Evolutionary conservation across 176 grass and related monocot species (phyloP), one percentile per base, ranked within the genome.

Genomic region (Paspalum vaginatum): DNA sequence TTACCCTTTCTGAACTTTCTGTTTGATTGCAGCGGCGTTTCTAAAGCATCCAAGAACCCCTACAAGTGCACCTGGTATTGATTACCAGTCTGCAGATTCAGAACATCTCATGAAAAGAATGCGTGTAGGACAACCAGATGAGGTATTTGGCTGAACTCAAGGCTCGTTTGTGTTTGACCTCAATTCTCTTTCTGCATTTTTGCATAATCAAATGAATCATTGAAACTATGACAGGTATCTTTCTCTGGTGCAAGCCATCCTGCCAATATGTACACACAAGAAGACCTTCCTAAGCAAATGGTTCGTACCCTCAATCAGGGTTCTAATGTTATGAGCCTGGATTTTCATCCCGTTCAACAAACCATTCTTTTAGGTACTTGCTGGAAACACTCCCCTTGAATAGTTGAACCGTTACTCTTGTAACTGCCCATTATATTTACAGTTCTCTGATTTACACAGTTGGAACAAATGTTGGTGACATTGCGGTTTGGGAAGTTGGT

Each of bases 391-490:
- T 18, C 18, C 6, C 26, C 65, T 85, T 63, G 24, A 47, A 47
- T 45, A 44, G 20, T 77, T 91, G 61, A 61, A 49, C 41, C 26
- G 2, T 77, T 68, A 72, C 42, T 70, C 26, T 89, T 58, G 60
- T 81, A 71, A n/a, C 2, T 69, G 21, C 73, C 9, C 54, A 41
- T 60, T 50, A 61, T 73, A 67, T 77, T 90, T 84, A 57, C 75
- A n/a, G 17, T 75, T 68, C 65, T 60, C 11, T 85, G 45, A 61
- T 85, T n/a, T 50, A 77, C 73, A 22, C 77, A 99, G 97, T 96
- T 87, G 97, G 97, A 80, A 99, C 97, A 70, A 99, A 99, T 99
- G 93, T 99, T 78, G 97, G 97, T 87, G 97, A 99, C 78, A 91
- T 99, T 25, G 91, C 86, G 24, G 93, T 99, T 79, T 99, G 97